Evolutionary conservation across 176 grass and related monocot genomes (phyloP).

Genomic region (Eragrostis curvula): DNA sequence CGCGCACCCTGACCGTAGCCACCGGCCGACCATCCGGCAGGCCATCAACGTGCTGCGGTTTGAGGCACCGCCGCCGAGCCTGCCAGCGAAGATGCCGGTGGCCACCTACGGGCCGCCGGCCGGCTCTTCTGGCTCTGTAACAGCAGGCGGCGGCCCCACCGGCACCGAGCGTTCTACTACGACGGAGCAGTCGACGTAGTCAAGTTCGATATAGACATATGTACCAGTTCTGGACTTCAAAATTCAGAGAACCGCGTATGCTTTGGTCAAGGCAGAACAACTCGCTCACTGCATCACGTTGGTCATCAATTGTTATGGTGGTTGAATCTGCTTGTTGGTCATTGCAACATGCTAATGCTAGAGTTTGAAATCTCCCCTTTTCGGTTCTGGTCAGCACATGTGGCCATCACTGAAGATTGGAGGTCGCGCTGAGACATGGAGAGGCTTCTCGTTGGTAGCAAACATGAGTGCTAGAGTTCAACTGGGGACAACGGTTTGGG

Average conservation of each 20-base stretch:
- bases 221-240: too few species aligned
- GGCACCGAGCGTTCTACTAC: too few species aligned
- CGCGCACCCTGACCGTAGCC: conserved; percentile 14
- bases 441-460: conserved; percentile 69
- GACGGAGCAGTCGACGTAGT: too few species aligned
- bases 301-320: too few species aligned
- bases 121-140: not conserved
- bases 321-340: not conserved
- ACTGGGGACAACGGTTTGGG: conserved; percentile 79
- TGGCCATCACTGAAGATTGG: conserved; percentile 64
- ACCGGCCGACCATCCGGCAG: conserved; percentile 28
- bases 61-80: not conserved
- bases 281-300: too few species aligned
- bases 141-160: not conserved
- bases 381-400: conserved; percentile 53
- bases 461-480: conserved; percentile 81
- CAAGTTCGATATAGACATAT: too few species aligned
- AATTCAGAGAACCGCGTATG: too few species aligned
- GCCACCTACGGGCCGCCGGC: not conserved
- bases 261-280: too few species aligned
- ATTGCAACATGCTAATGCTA: not conserved
- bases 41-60: conserved; percentile 41
- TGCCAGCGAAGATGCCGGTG: conserved; percentile 34
- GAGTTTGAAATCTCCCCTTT: conserved; percentile 3
- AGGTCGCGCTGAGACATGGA: conserved; percentile 45